A percentile compares a stretch with the other conserved stretches of the same genome.
Conservation (phyloP, 139 green algal genomes). For the Axilococcus clingmanii region DNA sequence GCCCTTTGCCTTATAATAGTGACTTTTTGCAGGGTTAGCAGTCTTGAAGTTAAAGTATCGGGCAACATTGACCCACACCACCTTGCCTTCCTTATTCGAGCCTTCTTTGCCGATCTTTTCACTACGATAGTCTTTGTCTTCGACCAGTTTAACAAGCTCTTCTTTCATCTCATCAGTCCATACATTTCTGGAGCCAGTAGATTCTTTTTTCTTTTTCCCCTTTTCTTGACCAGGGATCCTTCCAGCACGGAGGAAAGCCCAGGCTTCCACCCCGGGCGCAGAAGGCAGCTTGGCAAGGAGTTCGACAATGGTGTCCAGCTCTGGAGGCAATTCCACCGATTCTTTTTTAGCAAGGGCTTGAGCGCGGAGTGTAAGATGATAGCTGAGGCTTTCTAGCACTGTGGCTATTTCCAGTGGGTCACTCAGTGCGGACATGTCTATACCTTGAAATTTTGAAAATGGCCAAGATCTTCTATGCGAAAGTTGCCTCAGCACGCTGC, state of each 20-base stretch:
- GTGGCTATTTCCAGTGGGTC: no score
- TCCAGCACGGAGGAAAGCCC: constrained; percentile 1
- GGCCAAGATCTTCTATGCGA: no score
- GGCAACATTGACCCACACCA: constrained; percentile 12
- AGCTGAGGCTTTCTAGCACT: no score
- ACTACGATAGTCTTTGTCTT: constrained; percentile 14
- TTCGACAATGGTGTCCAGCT: constrained; percentile 3
- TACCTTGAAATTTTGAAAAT: no score
- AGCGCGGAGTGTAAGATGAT: no score
- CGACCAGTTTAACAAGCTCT: constrained; percentile 19
- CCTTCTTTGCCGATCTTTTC: constrained; percentile 17
- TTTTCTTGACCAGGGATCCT: constrained; percentile 1
- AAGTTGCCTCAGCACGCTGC: no score
- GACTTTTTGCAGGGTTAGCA: background rate
- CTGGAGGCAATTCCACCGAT: background rate
- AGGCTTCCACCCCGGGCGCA: constrained; percentile 1
- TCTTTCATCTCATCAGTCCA: constrained; percentile 13
- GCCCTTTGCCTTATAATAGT: background rate
- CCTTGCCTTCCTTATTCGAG: background rate
- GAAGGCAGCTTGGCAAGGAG: background rate
- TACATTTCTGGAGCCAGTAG: background rate
- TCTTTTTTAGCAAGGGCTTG: constrained; percentile 4
- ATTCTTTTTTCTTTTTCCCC: background rate
- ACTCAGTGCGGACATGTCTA: no score
- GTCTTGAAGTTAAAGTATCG: constrained; percentile 12